phyloP scores from a whole-genome alignment of 2,329 filamentous ascomycete species.

The Colletotrichum camelliae region DNA sequence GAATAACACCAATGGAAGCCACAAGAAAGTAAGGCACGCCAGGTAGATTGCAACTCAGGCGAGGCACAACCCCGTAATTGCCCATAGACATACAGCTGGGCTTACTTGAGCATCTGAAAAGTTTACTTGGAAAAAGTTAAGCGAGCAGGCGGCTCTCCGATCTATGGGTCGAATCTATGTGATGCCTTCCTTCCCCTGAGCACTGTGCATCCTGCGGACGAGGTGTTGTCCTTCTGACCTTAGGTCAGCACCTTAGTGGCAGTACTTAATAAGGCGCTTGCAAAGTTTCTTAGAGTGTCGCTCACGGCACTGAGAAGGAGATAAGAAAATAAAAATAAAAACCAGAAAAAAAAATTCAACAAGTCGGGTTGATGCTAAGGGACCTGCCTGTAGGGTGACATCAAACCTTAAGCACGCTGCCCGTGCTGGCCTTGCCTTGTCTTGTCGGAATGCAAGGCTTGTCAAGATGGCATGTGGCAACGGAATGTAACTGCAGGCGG shows the following conservation, averaged over 20 bases:
- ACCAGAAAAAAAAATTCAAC: background rate
- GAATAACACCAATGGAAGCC: background rate
- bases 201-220: background rate
- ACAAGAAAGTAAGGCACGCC: background rate
- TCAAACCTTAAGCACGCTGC: slow-evolving; percentile 15
- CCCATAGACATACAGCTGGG: background rate
- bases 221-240: background rate
- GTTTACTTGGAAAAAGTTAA: background rate
- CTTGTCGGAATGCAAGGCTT: background rate
- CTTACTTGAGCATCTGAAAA: background rate
- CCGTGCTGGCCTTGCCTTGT: background rate
- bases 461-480: background rate
- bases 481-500: background rate
- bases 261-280: background rate
- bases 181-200: background rate
- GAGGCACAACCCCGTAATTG: background rate
- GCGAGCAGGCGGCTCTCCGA: background rate
- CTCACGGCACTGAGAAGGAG: background rate
- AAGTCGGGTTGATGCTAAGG: background rate
- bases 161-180: background rate
- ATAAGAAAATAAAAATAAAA: too few species aligned
- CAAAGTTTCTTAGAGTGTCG: background rate
- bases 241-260: background rate
- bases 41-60: background rate
- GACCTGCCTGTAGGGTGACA: slow-evolving; percentile 1